phyloP scores from a whole-genome alignment of 306 rosid genomes.

The Pyrus betulifolia region DNA sequence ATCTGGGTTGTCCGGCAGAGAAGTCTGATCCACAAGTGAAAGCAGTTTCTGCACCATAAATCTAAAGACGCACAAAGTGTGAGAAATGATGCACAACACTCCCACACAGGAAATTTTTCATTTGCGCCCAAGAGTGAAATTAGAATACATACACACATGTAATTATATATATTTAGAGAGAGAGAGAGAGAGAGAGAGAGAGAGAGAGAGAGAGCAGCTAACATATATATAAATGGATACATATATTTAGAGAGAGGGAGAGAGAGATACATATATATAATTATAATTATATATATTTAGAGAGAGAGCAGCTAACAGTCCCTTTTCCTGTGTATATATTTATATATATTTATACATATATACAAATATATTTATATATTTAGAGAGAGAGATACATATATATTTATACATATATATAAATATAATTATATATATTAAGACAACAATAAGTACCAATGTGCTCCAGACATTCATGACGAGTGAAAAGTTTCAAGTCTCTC shows the following conservation, averaged over 20 bases:
- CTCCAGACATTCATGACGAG: conserved; percentile 62
- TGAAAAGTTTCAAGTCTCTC: conserved; percentile 21
- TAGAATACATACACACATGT: no score
- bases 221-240: not conserved
- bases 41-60: conserved; percentile 95
- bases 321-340: no score
- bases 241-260: not conserved
- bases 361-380: no score
- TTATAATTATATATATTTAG: not conserved
- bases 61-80: conserved; percentile 25
- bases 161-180: no score
- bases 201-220: no score
- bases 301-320: not conserved
- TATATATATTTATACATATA: no score
- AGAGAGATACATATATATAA: not conserved
- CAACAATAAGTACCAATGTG: conserved; percentile 55
- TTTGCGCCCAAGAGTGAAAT: no score
- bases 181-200: no score
- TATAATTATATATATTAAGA: not conserved
- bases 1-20: conserved; percentile 79
- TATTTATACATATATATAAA: no score
- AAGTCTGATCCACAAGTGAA: conserved; percentile 86
- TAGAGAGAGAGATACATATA: not conserved
- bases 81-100: conserved; percentile 16
- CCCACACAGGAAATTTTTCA: not conserved